Evolutionary conservation across 495 filamentous ascomycete genomes (phyloP), one percentile per base, ranked within the genome.

Genomic region (Aspergillus egyptiacus): DNA sequence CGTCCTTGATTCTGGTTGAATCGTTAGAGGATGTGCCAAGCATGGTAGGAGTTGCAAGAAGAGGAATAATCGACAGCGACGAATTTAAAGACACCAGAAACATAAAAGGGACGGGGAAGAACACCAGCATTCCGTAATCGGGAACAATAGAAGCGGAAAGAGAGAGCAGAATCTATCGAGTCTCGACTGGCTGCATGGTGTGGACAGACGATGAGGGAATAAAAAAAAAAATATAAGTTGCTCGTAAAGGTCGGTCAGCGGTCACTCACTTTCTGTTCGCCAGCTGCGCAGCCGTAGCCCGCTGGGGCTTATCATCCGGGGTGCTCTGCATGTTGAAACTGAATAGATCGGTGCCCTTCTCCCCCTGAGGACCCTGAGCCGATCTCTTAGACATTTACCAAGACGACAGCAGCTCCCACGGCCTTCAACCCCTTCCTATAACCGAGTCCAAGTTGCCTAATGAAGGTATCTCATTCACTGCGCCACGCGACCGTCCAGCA

Each of bases 181-280:
- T 10, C 11, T 31, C 48, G 17, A 27, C 11, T 2, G 8, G 22
- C 40, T 35, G 39, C 31, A 41, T 18, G 25, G 20, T 44, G 23
- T 10, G 30, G 11, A 20, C 31, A 45, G 34, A 39, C 32, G 22
- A 31, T 32, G 44, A 23, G 35, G 39, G 24, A 28, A 42, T 36
- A 42, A 34, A n/a, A n/a, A n/a, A n/a, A n/a, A n/a, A n/a, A n/a
- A n/a, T n/a, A n/a, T n/a, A n/a, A 43, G 22, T 40, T 38, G 36
- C 17, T 47, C 50, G 43, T 46, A 56, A 46, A 59, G 46, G 49
- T 55, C 47, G 49, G 55, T 57, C 58, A 51, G 37, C 38, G 46
- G 42, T 58, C 38, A 76, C 75, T 74, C 61, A 79, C 75, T 64
- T 77, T 67, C 75, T 67, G 38, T 46, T 67, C 28, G 75, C 74